Base-by-base conservation (phyloP, 345 rosid genomes). In the Jatropha curcas region DNA sequence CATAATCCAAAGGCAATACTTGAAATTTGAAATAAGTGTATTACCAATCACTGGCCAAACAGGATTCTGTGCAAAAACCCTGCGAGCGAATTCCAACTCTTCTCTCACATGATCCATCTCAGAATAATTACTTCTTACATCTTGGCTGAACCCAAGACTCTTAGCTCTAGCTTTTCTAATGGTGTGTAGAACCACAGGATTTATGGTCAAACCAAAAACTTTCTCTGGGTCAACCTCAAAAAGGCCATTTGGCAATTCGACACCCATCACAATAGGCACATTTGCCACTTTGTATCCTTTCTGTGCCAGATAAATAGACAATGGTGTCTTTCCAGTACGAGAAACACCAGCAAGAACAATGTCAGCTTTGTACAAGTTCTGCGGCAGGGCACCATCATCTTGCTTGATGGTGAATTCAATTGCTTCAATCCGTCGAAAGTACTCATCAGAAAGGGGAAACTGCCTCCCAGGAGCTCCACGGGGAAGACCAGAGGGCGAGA, bases 371-470 rank as follows among this genome's bases (percentile, higher is more conserved):
- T 73, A 77, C 82, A 94, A 80, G 82, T 92, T 90, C 58, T 85
- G 79, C 0, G 98, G 98, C 27, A 90, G 72, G 24, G 89, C 91
- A 14, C 96, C 98, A 39, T 94, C 98, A 72, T 89, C 98, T 69
- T 90, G 94, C 84, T 90, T 90, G 82, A 92, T 90, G 0, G 94
- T 94, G 82, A 94, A 94, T 61, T 94, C 97, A 56, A 92, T 84
- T 8, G 97, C 96, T 82, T 89, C 92, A 37, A 92, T 88, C 45
- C 91, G 56, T 56, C 34, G 46, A 74, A 94, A 92, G 82, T 87
- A 94, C 25, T 94, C 97, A 20, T 88, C 94, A 1, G 82, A 73
- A 13, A 90, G 89, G 31, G 90, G 83, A 28, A 80, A 24, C 53
- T 68, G 78, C 72, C 90, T 74, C 19, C 88, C 84, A 8, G 86